Conservation (phyloP, 169 alveolate genomes). For the Cryptosporidium viatorum region DNA sequence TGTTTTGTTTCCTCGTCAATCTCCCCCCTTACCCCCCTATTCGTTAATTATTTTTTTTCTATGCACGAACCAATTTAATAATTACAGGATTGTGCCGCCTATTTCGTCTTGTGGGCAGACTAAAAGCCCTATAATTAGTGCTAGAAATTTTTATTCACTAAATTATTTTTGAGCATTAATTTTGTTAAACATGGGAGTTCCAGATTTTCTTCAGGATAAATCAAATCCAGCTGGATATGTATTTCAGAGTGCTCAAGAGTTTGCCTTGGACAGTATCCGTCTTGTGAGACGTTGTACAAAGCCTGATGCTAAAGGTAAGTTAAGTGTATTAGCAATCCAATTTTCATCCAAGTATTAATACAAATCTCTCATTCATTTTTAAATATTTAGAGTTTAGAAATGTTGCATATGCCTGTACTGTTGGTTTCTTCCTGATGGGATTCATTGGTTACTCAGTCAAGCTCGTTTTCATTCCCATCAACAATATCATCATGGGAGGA, state of each 20-base stretch:
- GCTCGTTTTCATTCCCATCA: constrained; percentile 94
- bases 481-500: constrained; percentile 90
- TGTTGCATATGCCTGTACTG: constrained; percentile 93
- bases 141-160: neutral
- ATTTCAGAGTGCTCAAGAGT: constrained; percentile 84
- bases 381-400: constrained; percentile 85
- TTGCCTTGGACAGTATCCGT: constrained; percentile 90
- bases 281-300: constrained; percentile 93
- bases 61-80: neutral
- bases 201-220: constrained; percentile 82
- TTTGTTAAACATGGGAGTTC: constrained; percentile 54
- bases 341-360: neutral
- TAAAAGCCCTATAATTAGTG: neutral
- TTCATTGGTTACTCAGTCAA: constrained; percentile 94
- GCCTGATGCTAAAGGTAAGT: constrained; percentile 93
- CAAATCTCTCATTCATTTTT: neutral
- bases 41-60: neutral
- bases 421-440: constrained; percentile 95
- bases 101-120: constrained; percentile 71
- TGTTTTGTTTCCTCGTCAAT: neutral
- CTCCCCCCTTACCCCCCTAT: neutral
- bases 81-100: constrained; percentile 50
- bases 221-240: constrained; percentile 86
- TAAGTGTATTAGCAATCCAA: constrained; percentile 57
- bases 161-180: neutral